Evolutionary conservation across 148 eudicot species (phyloP), one percentile per base, ranked within the genome.

Genomic region (Simmondsia chinensis): DNA sequence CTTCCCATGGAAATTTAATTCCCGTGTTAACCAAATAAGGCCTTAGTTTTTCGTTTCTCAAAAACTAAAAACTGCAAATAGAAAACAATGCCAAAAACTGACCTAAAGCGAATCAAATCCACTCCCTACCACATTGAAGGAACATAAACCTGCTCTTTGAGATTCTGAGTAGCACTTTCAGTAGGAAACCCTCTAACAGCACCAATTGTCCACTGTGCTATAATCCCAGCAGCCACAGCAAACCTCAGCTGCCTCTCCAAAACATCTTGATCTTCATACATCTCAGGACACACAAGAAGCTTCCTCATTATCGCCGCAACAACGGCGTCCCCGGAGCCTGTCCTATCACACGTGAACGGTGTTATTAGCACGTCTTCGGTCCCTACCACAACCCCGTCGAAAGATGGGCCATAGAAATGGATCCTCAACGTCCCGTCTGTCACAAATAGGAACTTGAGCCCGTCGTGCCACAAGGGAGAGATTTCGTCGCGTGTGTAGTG

Each of bases 251-350:
- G 87, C 66, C 96, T 75, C 59, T 70, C 77, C 64, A 86, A 45
- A 14, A 69, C 28, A 69, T 86, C 96, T 46, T 63, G 55, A 61
- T 79, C 56, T 20, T 74, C 71, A 45, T 40, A 79, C 76, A 91
- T 85, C 44, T 91, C 94, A 2, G 85, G 88, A 5, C 58, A 40
- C 14, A 70, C 79, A 13, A 68, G 84, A 59, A 91, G 56, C 63
- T 89, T 89, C 65, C 97, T 73, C 72, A 89, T 66, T 30, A 89
- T 89, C 25, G 55, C 95, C n/a, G 95, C 97, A 31, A 91, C 97
- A 53, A 91, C 48, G 8, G 97, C 88, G 68, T 85, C 95, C 29
- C 97, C 97, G 1, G 95, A 81, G 8, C 97, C 95, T 5, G 93
- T 84, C 61, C 95, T 73, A 52, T 89, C 95, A 36, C 93, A 81